Evolutionary conservation across 139 green algal species (phyloP).

Genomic region (Zygnema circumcarinatum): DNA sequence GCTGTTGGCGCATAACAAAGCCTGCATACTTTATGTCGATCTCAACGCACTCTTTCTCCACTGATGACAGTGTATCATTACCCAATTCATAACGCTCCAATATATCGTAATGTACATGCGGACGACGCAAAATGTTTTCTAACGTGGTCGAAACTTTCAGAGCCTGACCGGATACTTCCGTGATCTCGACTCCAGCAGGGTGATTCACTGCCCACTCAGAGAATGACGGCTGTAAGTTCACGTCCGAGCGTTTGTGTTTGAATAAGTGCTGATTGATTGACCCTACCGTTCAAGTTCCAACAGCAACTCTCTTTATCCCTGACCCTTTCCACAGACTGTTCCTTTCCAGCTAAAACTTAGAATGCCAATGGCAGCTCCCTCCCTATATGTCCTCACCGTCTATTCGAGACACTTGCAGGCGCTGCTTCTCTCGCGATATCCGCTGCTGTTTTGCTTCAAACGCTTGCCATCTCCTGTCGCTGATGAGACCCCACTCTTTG

Average conservation of each 20-base stretch:
- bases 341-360: too few species aligned
- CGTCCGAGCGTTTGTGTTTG: too few species aligned
- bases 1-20: conserved; percentile 87
- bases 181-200: conserved; percentile 1
- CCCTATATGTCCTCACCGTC: too few species aligned
- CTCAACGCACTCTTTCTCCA: conserved; percentile 87
- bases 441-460: conserved; percentile 71
- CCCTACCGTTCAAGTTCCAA: too few species aligned
- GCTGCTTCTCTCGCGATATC: conserved; percentile 76
- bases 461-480: conserved; percentile 76
- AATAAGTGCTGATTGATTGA: too few species aligned
- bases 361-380: too few species aligned
- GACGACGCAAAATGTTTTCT: conserved; percentile 85
- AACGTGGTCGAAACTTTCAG: conserved; percentile 69
- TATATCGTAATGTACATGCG: conserved; percentile 85
- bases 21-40: conserved; percentile 97
- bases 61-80: neutral
- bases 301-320: too few species aligned
- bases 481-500: conserved; percentile 83
- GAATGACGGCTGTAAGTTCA: too few species aligned
- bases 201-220: conserved; percentile 51
- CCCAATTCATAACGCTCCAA: conserved; percentile 71
- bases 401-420: too few species aligned
- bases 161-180: conserved; percentile 70
- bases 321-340: neutral